Percentiles rank a stretch among this genome's conserved stretches.
Evolutionary conservation across 768 basidiomycete species (phyloP).

Genomic region (Pleurotus eryngii): DNA sequence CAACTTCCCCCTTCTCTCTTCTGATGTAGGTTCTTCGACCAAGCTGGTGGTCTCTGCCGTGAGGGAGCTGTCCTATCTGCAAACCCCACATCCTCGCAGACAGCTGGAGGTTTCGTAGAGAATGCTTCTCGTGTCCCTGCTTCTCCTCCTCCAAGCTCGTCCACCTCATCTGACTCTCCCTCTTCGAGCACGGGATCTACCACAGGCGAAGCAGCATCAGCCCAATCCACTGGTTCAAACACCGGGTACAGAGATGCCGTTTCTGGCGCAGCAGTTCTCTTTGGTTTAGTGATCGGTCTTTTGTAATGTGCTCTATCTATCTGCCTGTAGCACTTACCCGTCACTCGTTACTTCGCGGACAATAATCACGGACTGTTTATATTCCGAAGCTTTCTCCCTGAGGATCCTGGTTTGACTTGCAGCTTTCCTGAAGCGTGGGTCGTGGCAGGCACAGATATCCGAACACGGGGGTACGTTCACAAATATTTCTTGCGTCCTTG

Average conservation of each 20-base stretch:
- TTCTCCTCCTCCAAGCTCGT: slow-evolving; percentile 6
- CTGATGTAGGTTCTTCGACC: slow-evolving; percentile 33
- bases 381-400: no score
- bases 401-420: no score
- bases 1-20: not conserved
- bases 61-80: slow-evolving; percentile 36
- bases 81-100: slow-evolving; percentile 30
- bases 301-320: not conserved
- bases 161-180: slow-evolving; percentile 3
- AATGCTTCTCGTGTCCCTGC: slow-evolving; percentile 30
- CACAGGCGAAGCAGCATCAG: not conserved
- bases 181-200: not conserved
- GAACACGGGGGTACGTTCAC: no score
- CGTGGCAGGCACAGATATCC: no score
- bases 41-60: slow-evolving; percentile 35
- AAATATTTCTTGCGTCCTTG: no score
- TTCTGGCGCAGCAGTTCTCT: not conserved
- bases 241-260: not conserved
- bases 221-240: not conserved
- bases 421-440: no score
- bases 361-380: no score
- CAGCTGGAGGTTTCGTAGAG: slow-evolving; percentile 30
- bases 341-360: no score
- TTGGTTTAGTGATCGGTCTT: slow-evolving; percentile 2
- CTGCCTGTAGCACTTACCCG: no score